phyloP scores from a whole-genome alignment of 345 rosid species.

The Cardamine chenopodiifolia region DNA sequence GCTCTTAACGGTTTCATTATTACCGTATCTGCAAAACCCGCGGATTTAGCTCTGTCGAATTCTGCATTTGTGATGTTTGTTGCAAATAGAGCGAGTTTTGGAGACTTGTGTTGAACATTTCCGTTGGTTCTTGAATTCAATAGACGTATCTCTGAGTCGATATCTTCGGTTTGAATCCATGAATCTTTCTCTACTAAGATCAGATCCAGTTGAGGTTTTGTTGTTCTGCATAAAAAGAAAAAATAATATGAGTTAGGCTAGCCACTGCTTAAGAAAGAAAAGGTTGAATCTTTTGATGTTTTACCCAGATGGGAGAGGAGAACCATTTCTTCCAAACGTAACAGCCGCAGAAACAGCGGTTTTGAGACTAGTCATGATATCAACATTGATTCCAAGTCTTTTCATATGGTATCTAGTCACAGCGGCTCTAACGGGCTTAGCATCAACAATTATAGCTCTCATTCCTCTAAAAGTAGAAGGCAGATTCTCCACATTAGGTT shows the following conservation, averaged over 20 bases:
- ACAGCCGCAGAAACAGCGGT: constrained; percentile 35
- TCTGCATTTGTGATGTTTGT: constrained; percentile 69
- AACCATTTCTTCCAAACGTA: constrained; percentile 54
- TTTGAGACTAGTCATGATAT: constrained; percentile 59
- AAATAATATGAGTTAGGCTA: not conserved
- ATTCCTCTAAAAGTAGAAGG: constrained; percentile 75
- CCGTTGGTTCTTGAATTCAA: constrained; percentile 61
- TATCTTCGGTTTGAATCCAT: constrained; percentile 69
- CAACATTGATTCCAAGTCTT: constrained; percentile 81
- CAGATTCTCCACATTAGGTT: constrained; percentile 61
- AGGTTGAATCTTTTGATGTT: constrained; percentile 15
- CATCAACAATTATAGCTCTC: constrained; percentile 83
- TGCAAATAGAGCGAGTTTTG: constrained; percentile 76
- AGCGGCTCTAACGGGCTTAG: constrained; percentile 87
- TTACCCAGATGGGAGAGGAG: constrained; percentile 53
- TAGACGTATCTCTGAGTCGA: constrained; percentile 37
- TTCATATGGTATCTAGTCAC: constrained; percentile 86
- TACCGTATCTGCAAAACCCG: constrained; percentile 87
- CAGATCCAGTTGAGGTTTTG: constrained; percentile 58
- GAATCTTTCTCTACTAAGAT: constrained; percentile 88
- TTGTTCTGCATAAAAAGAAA: constrained; percentile 42
- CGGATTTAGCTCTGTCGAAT: constrained; percentile 69
- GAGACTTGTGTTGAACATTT: constrained; percentile 47
- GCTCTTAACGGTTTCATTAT: constrained; percentile 95
- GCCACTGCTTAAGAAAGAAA: not conserved